Evolutionary conservation across 2,329 filamentous ascomycete species (phyloP), one percentile per base, ranked within the genome.

Genomic region (Ascochyta fabae): DNA sequence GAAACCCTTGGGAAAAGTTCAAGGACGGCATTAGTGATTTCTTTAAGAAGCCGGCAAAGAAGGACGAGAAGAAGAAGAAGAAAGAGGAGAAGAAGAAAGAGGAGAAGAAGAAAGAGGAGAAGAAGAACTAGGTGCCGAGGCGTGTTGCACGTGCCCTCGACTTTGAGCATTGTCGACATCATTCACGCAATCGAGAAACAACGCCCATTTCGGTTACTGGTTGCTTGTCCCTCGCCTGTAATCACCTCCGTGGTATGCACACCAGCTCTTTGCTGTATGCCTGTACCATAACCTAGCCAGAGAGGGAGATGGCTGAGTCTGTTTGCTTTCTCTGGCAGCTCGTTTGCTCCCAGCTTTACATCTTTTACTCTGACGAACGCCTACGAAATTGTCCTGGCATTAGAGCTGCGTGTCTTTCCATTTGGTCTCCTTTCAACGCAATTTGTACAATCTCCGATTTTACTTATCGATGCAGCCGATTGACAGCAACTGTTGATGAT

Each of bases 1-100:
- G 92, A 47, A 90, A 86, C 46, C 82, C 79, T 51, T 97, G 92
- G 91, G 90, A 96, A 79, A 84, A 81, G 63, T 79, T 82, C 68
- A 81, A 81, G 65, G 80, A 82, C 65, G 74, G 74, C 58, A 72
- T 80, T 42, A 72, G 72, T 29, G 78, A 77, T 54, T 72, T 69
- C 19, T 64, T 73, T 55, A 76, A 73, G 61, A 61, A 52, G 8
- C 67, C 66, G 49, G 61, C 54, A 19, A 64, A 66, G 51, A 59
- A 62, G 23, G 65, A 70, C 34, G 70, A 70, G 56, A 68, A 72
- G 54, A 65, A 67, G 38, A 55, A 60, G 16, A 52, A 61, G 16
- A 16, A 16, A 16, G 16, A 16, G 16, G 16, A 16, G 16, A 16
- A 16, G 16, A 16, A 16, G 16, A 16, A 16, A 16, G 16, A 16